A percentile compares a stretch with the other conserved stretches of the same genome.
Conservation (phyloP, 352 stramenopile genomes). For the Plasmopara viticola region DNA sequence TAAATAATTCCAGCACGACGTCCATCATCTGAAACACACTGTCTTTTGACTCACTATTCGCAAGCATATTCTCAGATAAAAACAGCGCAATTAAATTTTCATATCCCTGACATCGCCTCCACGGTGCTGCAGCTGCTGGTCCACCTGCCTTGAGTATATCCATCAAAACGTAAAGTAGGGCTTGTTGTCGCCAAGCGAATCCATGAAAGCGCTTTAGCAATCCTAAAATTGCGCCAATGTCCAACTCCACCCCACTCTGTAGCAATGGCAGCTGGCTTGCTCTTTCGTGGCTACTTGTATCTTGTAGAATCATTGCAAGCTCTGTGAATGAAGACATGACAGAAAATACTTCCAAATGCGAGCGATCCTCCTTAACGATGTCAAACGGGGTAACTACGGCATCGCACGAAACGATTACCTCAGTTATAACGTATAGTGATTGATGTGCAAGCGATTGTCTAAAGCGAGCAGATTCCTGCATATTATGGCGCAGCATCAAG, state of each 20-base stretch:
- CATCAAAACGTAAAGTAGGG: conserved; percentile 39
- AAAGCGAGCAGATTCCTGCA: conserved; percentile 38
- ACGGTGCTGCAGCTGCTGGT: conserved; percentile 33
- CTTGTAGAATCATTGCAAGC: conserved; percentile 16
- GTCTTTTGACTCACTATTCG: conserved; percentile 15
- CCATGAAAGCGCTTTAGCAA: conserved; percentile 40
- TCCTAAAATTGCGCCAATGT: conserved; percentile 49
- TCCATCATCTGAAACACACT: conserved; percentile 39
- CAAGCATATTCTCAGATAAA: conserved; percentile 39
- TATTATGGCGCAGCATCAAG: conserved; percentile 52
- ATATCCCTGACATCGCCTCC: conserved; percentile 47
- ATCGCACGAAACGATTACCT: conserved; percentile 27
- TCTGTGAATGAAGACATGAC: conserved; percentile 43
- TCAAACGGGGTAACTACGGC: conserved; percentile 19
- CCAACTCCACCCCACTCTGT: conserved; percentile 43
- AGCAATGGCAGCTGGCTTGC: conserved; percentile 19
- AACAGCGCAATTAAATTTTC: conserved; percentile 55
- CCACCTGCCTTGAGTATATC: conserved; percentile 37
- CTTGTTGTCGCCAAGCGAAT: conserved; percentile 23
- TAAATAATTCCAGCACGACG: conserved; percentile 42
- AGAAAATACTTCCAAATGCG: conserved; percentile 12
- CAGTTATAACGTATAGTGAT: conserved; percentile 51
- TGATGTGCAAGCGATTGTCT: conserved; percentile 48
- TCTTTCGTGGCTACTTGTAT: conserved; percentile 1
- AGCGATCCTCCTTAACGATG: conserved; percentile 7